These are phyloP conservation scores for Millerozyma miso DNA, from an alignment of 805 yeast species.

Conservation along the genomic window DNA sequence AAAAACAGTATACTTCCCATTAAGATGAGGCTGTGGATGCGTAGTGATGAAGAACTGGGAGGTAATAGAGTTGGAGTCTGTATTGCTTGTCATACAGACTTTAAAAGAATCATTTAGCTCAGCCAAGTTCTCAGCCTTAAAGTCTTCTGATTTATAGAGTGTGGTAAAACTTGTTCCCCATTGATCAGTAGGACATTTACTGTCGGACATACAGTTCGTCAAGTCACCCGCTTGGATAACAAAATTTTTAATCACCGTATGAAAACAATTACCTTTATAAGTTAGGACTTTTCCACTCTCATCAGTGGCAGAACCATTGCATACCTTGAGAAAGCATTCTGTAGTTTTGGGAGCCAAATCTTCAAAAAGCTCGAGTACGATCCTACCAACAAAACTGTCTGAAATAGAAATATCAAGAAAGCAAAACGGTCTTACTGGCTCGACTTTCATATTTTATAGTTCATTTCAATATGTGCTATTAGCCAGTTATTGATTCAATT, in stretches of 20 bases:
- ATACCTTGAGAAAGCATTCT: conserved; percentile 46
- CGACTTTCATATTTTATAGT: conserved; percentile 25
- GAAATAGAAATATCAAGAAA: conserved; percentile 54
- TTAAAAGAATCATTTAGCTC: conserved; percentile 45
- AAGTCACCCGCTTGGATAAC: conserved; percentile 69
- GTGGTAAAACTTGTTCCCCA: conserved; percentile 35
- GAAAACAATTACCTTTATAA: conserved; percentile 48
- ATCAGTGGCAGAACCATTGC: conserved; percentile 25
- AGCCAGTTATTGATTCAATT: background rate
- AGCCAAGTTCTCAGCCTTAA: conserved; percentile 55
- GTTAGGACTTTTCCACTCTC: conserved; percentile 19
- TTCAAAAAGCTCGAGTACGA: conserved; percentile 52
- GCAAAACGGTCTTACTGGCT: conserved; percentile 23
- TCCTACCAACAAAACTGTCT: conserved; percentile 45
- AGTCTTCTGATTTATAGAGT: conserved; percentile 20
- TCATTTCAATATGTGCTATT: background rate
- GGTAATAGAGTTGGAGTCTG: conserved; percentile 44
- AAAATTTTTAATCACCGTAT: conserved; percentile 63
- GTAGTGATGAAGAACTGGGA: conserved; percentile 74
- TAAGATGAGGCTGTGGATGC: conserved; percentile 65
- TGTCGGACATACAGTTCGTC: conserved; percentile 25
- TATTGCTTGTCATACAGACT: conserved; percentile 64
- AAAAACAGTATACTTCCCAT: conserved; percentile 72
- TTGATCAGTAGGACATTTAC: conserved; percentile 19
- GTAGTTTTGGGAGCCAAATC: conserved; percentile 55